Evolutionary conservation across 2,329 filamentous ascomycete species (phyloP).

Genomic region (Trichocomaceae sp.): DNA sequence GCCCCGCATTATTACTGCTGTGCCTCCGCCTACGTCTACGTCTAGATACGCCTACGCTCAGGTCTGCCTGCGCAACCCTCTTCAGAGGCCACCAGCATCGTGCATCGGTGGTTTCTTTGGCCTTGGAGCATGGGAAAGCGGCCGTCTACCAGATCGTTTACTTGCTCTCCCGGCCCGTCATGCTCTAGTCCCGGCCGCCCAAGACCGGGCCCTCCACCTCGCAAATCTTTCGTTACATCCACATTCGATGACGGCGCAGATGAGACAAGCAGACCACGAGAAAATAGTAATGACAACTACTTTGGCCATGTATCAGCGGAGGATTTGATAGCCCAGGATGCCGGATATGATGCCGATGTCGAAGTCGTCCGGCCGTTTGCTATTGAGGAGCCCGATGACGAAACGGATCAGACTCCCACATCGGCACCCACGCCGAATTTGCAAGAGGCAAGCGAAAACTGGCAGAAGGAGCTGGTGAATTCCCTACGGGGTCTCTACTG

Average conservation of each 20-base stretch:
- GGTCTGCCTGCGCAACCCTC: neutral
- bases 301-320: conserved; percentile 20
- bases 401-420: conserved; percentile 15
- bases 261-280: neutral
- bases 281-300: neutral
- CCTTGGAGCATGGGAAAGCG: conserved; percentile 12
- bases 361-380: conserved; percentile 34
- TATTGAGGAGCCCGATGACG: conserved; percentile 32
- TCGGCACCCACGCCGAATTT: conserved; percentile 16
- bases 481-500: conserved; percentile 28
- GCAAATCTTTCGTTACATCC: neutral
- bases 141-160: conserved; percentile 4
- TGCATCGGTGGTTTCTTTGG: neutral
- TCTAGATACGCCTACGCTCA: neutral
- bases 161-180: conserved; percentile 5
- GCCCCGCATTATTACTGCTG: conserved; percentile 14
- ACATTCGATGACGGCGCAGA: neutral
- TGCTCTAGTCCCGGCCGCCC: conserved; percentile 3
- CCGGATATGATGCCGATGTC: conserved; percentile 25
- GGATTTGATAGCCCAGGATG: conserved; percentile 22
- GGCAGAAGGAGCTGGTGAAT: conserved; percentile 30
- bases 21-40: neutral
- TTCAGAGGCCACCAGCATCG: neutral
- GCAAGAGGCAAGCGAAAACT: conserved; percentile 22
- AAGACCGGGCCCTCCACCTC: conserved; percentile 10